A percentile compares a stretch with the other conserved stretches of the same genome.
phyloP scores from a whole-genome alignment of 2,329 filamentous ascomycete species.

The Neonectria magnoliae region DNA sequence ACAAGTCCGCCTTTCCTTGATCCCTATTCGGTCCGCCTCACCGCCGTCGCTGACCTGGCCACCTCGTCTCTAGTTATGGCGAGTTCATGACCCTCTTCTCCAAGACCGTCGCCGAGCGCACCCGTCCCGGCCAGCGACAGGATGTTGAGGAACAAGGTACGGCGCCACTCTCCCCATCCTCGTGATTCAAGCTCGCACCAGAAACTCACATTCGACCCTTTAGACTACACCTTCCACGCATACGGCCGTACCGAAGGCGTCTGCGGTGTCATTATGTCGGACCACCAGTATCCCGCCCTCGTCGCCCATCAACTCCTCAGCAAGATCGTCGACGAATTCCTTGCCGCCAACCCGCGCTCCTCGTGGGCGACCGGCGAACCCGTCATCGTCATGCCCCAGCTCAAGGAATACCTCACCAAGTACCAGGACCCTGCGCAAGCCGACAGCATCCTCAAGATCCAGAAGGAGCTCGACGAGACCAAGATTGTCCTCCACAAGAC shows the following conservation, averaged over 20 bases:
- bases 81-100: slow-evolving; percentile 85
- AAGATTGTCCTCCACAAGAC: slow-evolving; percentile 98
- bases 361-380: slow-evolving; percentile 68
- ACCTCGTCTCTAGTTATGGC: slow-evolving; percentile 52
- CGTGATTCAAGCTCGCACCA: not conserved
- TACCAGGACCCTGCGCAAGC: slow-evolving; percentile 91
- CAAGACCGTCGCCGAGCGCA: slow-evolving; percentile 88
- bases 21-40: not conserved
- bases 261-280: slow-evolving; percentile 80
- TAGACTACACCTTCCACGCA: slow-evolving; percentile 80
- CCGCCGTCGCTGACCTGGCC: slow-evolving; percentile 28
- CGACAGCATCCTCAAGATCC: slow-evolving; percentile 94
- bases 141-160: slow-evolving; percentile 84
- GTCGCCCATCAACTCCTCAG: slow-evolving; percentile 88
- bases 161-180: slow-evolving; percentile 17
- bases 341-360: slow-evolving; percentile 76
- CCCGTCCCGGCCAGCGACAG: slow-evolving; percentile 81
- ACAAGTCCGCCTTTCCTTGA: slow-evolving; percentile 61
- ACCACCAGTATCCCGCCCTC: slow-evolving; percentile 78
- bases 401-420: slow-evolving; percentile 77
- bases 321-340: slow-evolving; percentile 89
- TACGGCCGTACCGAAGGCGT: slow-evolving; percentile 80
- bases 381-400: slow-evolving; percentile 72
- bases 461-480: slow-evolving; percentile 95
- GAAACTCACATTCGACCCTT: too few species aligned